These are phyloP conservation scores for Yamadazyma aaseri DNA, from an alignment of 1,139 yeast genomes.

Conservation along the genomic window DNA sequence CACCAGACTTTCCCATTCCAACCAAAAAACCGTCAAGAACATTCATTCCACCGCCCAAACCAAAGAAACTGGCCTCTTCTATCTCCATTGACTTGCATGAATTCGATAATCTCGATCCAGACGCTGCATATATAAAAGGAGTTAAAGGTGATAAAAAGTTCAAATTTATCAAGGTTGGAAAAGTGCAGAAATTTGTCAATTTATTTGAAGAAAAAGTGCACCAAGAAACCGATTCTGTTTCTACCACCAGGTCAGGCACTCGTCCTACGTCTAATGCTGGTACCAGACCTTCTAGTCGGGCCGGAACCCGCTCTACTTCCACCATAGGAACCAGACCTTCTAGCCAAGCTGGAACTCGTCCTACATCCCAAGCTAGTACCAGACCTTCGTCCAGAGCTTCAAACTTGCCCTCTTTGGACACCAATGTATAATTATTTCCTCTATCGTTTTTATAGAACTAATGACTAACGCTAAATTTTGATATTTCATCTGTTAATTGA, in stretches of 20 bases:
- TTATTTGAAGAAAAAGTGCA: constrained; percentile 41
- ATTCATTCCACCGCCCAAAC: constrained; percentile 10
- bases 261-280: constrained; percentile 5
- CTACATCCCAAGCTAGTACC: constrained; percentile 3
- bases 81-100: constrained; percentile 16
- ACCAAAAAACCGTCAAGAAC: constrained; percentile 13
- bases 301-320: constrained; percentile 6
- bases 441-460: too few relatives aligned
- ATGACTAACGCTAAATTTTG: constrained; percentile 12
- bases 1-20: not conserved
- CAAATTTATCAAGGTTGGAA: constrained; percentile 48
- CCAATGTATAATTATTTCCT: constrained; percentile 1
- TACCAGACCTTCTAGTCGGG: constrained; percentile 5
- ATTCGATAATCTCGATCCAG: constrained; percentile 20
- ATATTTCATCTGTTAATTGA: constrained; percentile 37
- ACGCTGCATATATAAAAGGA: constrained; percentile 41
- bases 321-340: constrained; percentile 3
- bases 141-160: constrained; percentile 46
- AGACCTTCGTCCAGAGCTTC: constrained; percentile 6
- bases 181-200: constrained; percentile 48
- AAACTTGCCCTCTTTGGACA: not conserved
- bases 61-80: constrained; percentile 13
- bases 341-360: constrained; percentile 7
- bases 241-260: constrained; percentile 1
- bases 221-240: constrained; percentile 14